These are phyloP conservation scores for Spathaspora arborariae DNA, from an alignment of 805 yeast genomes.

Conservation along the genomic window DNA sequence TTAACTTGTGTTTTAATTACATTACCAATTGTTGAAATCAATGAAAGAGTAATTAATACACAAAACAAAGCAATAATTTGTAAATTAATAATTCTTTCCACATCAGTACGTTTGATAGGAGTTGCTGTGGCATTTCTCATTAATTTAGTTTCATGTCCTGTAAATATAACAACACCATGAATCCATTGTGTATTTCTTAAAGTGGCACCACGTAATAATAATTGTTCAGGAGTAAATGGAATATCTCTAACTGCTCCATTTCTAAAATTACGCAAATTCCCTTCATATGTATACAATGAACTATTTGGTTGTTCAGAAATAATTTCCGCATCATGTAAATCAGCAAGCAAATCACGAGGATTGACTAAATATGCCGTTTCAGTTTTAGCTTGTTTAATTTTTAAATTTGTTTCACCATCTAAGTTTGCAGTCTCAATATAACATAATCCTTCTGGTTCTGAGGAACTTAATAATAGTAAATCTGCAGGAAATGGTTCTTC, in stretches of 20 bases:
- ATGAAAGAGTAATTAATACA: conserved; percentile 67
- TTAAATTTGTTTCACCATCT: conserved; percentile 96
- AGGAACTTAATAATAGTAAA: conserved; percentile 74
- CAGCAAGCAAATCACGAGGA: conserved; percentile 48
- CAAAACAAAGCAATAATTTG: conserved; percentile 88
- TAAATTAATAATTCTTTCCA: conserved; percentile 88
- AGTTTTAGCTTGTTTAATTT: conserved; percentile 81
- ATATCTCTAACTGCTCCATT: conserved; percentile 37
- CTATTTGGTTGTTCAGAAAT: conserved; percentile 92
- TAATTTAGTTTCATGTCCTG: conserved; percentile 97
- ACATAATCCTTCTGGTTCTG: conserved; percentile 98
- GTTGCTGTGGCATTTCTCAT: conserved; percentile 99
- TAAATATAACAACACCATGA: conserved; percentile 87
- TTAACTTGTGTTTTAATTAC: conserved; percentile 65
- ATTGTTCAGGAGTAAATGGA: conserved; percentile 85
- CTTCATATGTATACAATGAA: conserved; percentile 91
- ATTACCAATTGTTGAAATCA: conserved; percentile 85
- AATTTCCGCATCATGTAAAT: conserved; percentile 38
- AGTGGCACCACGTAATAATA: conserved; percentile 92
- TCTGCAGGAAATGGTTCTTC: conserved; percentile 97
- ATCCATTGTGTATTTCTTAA: conserved; percentile 94
- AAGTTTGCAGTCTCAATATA: conserved; percentile 96
- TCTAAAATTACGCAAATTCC: conserved; percentile 58
- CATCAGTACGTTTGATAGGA: conserved; percentile 95
- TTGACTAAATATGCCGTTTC: conserved; percentile 75